A percentile compares a stretch with the other conserved stretches of the same genome.
These are phyloP conservation scores for Fusarium mexicanum DNA, from an alignment of 2,329 filamentous ascomycete genomes.

Conservation along the genomic window DNA sequence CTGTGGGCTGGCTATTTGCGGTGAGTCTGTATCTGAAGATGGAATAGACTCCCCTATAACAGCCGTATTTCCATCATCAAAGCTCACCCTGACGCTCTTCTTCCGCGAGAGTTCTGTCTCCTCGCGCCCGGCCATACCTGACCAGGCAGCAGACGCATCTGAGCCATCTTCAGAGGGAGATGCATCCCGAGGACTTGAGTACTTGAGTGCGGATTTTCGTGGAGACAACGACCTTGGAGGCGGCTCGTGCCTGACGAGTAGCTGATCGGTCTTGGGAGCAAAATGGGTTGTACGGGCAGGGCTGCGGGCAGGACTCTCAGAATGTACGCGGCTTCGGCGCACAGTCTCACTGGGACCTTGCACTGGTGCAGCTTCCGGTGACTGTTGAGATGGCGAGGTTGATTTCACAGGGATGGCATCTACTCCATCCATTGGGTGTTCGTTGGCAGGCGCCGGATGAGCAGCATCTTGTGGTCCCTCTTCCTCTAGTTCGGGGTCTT, in stretches of 20 bases:
- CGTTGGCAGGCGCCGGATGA: slow-evolving; percentile 6
- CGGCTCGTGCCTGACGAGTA: slow-evolving; percentile 72
- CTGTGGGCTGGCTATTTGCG: slow-evolving; percentile 50
- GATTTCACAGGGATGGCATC: slow-evolving; percentile 50
- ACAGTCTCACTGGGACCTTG: slow-evolving; percentile 25
- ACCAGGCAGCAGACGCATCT: slow-evolving; percentile 51
- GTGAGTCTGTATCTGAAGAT: slow-evolving; percentile 51
- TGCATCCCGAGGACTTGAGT: slow-evolving; percentile 61
- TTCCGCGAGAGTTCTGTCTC: slow-evolving; percentile 59
- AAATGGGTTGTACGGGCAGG: slow-evolving; percentile 75
- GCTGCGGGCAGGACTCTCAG: slow-evolving; percentile 72
- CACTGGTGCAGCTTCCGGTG: background rate
- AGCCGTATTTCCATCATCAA: slow-evolving; percentile 72
- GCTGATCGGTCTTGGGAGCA: slow-evolving; percentile 63
- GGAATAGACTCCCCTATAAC: slow-evolving; percentile 61
- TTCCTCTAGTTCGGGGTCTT: slow-evolving; percentile 57
- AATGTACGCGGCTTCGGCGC: slow-evolving; percentile 52
- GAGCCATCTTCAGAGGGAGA: slow-evolving; percentile 63
- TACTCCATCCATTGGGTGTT: slow-evolving; percentile 36
- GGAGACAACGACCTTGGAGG: slow-evolving; percentile 77
- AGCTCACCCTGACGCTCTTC: slow-evolving; percentile 80
- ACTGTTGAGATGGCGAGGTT: slow-evolving; percentile 5
- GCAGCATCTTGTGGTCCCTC: slow-evolving; percentile 31
- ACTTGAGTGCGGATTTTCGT: slow-evolving; percentile 80
- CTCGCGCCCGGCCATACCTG: slow-evolving; percentile 45